These are phyloP conservation scores for Aspergillus luchuensis DNA, from an alignment of 2,329 filamentous ascomycete species.

Conservation along the genomic window DNA sequence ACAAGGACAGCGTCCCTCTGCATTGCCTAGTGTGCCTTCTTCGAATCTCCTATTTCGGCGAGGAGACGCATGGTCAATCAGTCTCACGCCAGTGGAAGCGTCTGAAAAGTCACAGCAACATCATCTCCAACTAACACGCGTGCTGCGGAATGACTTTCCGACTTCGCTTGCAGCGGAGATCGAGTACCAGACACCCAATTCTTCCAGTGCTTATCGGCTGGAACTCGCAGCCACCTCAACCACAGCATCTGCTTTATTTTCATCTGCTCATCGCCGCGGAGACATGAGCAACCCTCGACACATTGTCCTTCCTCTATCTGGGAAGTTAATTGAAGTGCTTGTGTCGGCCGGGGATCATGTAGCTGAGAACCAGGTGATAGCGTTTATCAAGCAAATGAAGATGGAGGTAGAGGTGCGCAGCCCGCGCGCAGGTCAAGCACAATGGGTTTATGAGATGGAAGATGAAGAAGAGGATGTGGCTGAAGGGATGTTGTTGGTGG, in stretches of 20 bases:
- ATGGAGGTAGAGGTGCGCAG: slow-evolving; percentile 67
- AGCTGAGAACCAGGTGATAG: slow-evolving; percentile 55
- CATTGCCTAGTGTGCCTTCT: slow-evolving; percentile 24
- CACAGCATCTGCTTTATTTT: slow-evolving; percentile 43
- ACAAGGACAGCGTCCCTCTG: background rate
- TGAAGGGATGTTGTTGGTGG: slow-evolving; percentile 56
- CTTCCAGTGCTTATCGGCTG: slow-evolving; percentile 48
- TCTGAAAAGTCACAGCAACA: slow-evolving; percentile 36
- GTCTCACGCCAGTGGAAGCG: slow-evolving; percentile 41
- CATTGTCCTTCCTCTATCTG: slow-evolving; percentile 59
- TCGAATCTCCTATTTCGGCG: slow-evolving; percentile 56
- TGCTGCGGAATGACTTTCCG: slow-evolving; percentile 64
- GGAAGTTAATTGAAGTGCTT: slow-evolving; percentile 61
- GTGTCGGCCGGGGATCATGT: slow-evolving; percentile 57
- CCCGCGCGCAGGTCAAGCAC: slow-evolving; percentile 50
- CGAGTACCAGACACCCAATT: slow-evolving; percentile 47
- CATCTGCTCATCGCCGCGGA: slow-evolving; percentile 51
- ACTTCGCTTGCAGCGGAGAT: slow-evolving; percentile 56
- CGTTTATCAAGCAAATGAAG: slow-evolving; percentile 67
- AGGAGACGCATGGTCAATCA: slow-evolving; percentile 61
- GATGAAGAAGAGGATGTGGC: slow-evolving; percentile 55
- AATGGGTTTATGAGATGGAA: slow-evolving; percentile 56
- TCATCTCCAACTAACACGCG: slow-evolving; percentile 56
- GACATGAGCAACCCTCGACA: slow-evolving; percentile 54
- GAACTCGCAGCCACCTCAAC: slow-evolving; percentile 51